Evolutionary conservation across 805 yeast species (phyloP).

Genomic region (Ogataea polymorpha): DNA sequence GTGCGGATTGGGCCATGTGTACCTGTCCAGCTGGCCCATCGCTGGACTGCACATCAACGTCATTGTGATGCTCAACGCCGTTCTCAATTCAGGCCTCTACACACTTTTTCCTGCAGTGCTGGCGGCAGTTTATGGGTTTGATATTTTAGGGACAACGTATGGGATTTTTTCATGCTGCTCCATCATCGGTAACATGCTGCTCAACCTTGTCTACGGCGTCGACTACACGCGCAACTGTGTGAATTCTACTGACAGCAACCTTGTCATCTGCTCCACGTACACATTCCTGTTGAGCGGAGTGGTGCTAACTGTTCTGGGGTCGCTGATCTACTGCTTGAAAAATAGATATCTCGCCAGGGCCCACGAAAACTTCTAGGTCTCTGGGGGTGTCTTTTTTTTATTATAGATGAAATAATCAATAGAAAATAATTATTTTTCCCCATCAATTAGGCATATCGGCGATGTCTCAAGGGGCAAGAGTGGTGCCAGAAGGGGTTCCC

Average conservation of each 20-base stretch:
- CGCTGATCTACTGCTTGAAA: conserved; percentile 21
- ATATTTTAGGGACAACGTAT: conserved; percentile 88
- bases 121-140: conserved; percentile 83
- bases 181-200: conserved; percentile 28
- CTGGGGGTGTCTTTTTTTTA: conserved; percentile 2
- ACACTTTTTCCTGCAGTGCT: conserved; percentile 84
- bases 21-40: conserved; percentile 23
- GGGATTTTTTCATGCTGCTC: conserved; percentile 88
- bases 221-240: conserved; percentile 48
- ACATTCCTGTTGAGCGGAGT: conserved; percentile 32
- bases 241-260: conserved; percentile 12
- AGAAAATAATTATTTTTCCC: not conserved
- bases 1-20: conserved; percentile 30
- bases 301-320: conserved; percentile 23
- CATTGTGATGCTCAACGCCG: conserved; percentile 28
- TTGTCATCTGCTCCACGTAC: conserved; percentile 33
- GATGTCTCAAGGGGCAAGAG: conserved; percentile 5
- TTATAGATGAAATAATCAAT: not conserved
- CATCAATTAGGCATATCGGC: not conserved
- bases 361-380: conserved; percentile 24
- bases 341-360: conserved; percentile 25
- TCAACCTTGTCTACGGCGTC: conserved; percentile 72
- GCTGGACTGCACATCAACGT: conserved; percentile 18
- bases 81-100: conserved; percentile 70
- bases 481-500: conserved; percentile 34